phyloP scores from a whole-genome alignment of 805 yeast genomes.

The Metschnikowia dekortorum region DNA sequence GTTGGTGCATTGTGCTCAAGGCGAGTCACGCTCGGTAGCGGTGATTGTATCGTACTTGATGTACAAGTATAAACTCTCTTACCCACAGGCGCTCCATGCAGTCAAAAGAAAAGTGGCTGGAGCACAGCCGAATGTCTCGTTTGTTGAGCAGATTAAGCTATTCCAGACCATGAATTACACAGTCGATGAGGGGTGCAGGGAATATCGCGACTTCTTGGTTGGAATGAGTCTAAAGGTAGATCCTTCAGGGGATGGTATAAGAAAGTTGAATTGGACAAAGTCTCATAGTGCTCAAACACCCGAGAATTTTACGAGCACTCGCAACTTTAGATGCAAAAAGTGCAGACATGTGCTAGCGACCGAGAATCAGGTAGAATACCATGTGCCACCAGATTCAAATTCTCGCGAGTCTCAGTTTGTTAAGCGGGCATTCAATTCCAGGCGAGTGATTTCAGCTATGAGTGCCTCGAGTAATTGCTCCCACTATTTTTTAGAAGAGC shows the following conservation, averaged over 20 bases:
- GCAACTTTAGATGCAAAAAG: slow-evolving; percentile 65
- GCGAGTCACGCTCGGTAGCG: slow-evolving; percentile 46
- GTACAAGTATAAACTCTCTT: slow-evolving; percentile 49
- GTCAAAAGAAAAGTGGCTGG: slow-evolving; percentile 59
- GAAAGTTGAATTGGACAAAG: slow-evolving; percentile 11
- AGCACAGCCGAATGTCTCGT: slow-evolving; percentile 70
- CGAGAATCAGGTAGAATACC: slow-evolving; percentile 57
- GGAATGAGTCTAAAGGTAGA: slow-evolving; percentile 20
- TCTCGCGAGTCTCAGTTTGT: slow-evolving; percentile 65
- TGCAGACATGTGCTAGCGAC: slow-evolving; percentile 72
- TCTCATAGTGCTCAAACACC: slow-evolving; percentile 11
- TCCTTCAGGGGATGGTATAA: slow-evolving; percentile 12
- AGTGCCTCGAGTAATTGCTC: slow-evolving; percentile 65
- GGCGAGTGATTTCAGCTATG: slow-evolving; percentile 54
- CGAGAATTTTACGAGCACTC: slow-evolving; percentile 1
- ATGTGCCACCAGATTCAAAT: slow-evolving; percentile 60
- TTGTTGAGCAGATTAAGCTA: slow-evolving; percentile 64
- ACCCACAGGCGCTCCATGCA: slow-evolving; percentile 67
- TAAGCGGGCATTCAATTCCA: slow-evolving; percentile 57
- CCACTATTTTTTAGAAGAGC: slow-evolving; percentile 77
- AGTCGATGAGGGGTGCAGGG: slow-evolving; percentile 20
- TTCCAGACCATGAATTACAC: slow-evolving; percentile 42
- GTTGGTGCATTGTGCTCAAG: slow-evolving; percentile 51
- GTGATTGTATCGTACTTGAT: slow-evolving; percentile 46
- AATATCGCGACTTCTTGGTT: slow-evolving; percentile 25